phyloP scores from a whole-genome alignment of 2,329 filamentous ascomycete genomes.

The Hypoxylon sp. region DNA sequence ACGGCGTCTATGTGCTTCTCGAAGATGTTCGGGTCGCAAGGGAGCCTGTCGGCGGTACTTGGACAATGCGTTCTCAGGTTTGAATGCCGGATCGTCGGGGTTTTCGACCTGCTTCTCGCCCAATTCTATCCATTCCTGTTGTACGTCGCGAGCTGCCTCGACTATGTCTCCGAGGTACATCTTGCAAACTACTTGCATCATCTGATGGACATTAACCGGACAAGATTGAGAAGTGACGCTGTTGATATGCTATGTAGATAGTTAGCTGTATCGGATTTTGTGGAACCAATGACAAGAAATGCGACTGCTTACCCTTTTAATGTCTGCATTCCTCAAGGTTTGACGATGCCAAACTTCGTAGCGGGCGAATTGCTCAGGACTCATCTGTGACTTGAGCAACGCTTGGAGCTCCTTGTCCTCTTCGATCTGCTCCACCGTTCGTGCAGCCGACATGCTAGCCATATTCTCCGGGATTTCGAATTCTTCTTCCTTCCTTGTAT shows the following conservation, averaged over 20 bases:
- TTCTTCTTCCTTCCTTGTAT: conserved; percentile 68
- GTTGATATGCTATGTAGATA: conserved; percentile 73
- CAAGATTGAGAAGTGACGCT: conserved; percentile 85
- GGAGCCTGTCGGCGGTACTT: conserved; percentile 65
- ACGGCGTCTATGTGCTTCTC: conserved; percentile 79
- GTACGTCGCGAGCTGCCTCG: conserved; percentile 77
- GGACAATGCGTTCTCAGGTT: conserved; percentile 52
- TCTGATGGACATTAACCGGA: conserved; percentile 77
- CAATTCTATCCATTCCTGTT: conserved; percentile 76
- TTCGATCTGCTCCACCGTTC: conserved; percentile 76
- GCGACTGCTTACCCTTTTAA: conserved; percentile 69
- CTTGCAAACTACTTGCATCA: conserved; percentile 82
- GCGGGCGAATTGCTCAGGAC: conserved; percentile 74
- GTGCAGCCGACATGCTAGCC: conserved; percentile 57
- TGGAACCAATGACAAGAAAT: not conserved
- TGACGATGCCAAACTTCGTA: conserved; percentile 79
- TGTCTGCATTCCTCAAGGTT: conserved; percentile 76
- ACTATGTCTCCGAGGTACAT: conserved; percentile 82
- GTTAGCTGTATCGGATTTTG: conserved; percentile 28
- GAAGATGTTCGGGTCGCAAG: conserved; percentile 78
- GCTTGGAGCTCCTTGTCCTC: conserved; percentile 69
- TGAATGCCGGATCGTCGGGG: conserved; percentile 55
- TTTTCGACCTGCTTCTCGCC: conserved; percentile 70
- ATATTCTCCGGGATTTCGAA: conserved; percentile 67
- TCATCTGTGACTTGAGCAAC: conserved; percentile 75